These are phyloP conservation scores for Nemophila menziesii DNA, from an alignment of 257 asterid species.

Conservation along the genomic window DNA sequence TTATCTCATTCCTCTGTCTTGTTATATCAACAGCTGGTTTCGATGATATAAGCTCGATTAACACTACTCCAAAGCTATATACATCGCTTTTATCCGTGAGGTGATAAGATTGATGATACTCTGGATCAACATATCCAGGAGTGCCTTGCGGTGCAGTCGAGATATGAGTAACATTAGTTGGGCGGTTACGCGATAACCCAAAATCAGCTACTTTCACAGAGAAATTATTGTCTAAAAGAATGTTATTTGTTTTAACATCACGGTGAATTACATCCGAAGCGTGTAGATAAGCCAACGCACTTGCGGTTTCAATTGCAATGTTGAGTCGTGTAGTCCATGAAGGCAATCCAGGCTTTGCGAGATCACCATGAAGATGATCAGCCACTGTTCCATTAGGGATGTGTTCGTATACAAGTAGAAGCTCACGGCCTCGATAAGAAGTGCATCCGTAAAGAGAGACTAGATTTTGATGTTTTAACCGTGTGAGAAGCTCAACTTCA, in stretches of 20 bases:
- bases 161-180: conserved; percentile 51
- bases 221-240: conserved; percentile 58
- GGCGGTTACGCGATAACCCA: conserved; percentile 63
- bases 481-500: conserved; percentile 59
- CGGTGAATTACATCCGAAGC: conserved; percentile 62
- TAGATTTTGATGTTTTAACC: conserved; percentile 43
- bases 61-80: conserved; percentile 74
- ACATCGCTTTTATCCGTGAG: conserved; percentile 72
- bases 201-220: conserved; percentile 84
- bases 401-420: conserved; percentile 61
- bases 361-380: conserved; percentile 64
- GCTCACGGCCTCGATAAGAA: conserved; percentile 50
- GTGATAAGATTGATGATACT: conserved; percentile 68
- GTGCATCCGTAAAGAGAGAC: conserved; percentile 74
- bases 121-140: conserved; percentile 84
- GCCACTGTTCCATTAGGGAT: conserved; percentile 73
- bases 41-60: conserved; percentile 73
- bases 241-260: conserved; percentile 69
- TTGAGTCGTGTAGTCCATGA: conserved; percentile 58
- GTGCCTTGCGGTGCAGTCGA: conserved; percentile 95
- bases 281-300: conserved; percentile 61
- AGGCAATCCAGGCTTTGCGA: conserved; percentile 33
- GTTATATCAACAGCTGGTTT: conserved; percentile 63
- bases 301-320: conserved; percentile 67
- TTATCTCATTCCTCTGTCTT: conserved; percentile 59